These are phyloP conservation scores for Mucor irregularis DNA, from an alignment of 371 early-diverging fungal genomes.

Conservation along the genomic window DNA sequence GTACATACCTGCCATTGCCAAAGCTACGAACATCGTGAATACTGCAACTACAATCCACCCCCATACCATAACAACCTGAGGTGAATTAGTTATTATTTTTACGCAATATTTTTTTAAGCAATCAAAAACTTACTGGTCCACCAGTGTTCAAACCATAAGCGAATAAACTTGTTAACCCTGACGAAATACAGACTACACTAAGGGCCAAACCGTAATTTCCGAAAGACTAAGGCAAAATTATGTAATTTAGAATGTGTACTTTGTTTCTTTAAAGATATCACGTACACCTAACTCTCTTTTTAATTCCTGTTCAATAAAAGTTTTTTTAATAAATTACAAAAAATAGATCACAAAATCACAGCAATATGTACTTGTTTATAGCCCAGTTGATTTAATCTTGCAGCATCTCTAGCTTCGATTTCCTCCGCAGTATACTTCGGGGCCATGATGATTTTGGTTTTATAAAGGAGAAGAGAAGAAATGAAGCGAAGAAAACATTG, in stretches of 20 bases:
- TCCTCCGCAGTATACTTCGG: constrained; percentile 34
- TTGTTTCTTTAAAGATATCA: neutral
- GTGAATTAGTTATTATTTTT: neutral
- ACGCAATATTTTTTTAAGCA: neutral
- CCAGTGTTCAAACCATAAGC: constrained; percentile 39
- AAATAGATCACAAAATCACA: neutral
- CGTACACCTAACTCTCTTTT: constrained; percentile 39
- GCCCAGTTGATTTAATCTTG: constrained; percentile 33
- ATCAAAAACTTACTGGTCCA: constrained; percentile 29
- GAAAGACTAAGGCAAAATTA: constrained; percentile 34
- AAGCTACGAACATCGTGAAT: constrained; percentile 58
- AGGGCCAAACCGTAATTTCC: constrained; percentile 42
- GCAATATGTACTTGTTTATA: constrained; percentile 32
- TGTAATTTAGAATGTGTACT: neutral
- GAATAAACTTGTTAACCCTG: constrained; percentile 42
- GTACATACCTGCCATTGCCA: constrained; percentile 60
- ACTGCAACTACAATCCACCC: constrained; percentile 62
- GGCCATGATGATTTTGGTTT: constrained; percentile 2
- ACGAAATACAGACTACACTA: constrained; percentile 41
- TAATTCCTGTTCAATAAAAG: constrained; percentile 29
- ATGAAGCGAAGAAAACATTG: neutral
- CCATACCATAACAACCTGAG: constrained; percentile 32
- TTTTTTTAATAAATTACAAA: neutral
- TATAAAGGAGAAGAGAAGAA: neutral
- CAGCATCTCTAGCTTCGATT: constrained; percentile 40